Base-by-base conservation (phyloP, 2,329 filamentous ascomycete genomes). In the Graphilbum fragrans region DNA sequence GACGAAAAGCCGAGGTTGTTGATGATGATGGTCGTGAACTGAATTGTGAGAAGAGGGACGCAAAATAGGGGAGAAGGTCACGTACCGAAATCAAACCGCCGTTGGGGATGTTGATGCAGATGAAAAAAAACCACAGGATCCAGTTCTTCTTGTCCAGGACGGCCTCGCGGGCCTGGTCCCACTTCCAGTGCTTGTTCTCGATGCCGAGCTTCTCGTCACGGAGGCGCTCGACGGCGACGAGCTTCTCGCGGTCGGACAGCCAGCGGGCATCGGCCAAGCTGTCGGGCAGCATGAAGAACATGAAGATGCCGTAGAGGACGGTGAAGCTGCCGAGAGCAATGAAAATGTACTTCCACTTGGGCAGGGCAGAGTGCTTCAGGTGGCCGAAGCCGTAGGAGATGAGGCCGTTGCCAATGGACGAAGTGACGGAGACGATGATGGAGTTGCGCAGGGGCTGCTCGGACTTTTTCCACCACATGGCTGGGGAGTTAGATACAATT, bases 221-320 rank as follows among this genome's bases (percentile, higher is more conserved):
- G 11, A 74, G 52, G 35, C 74, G 62, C 50, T 80, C 74, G 10
- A 79, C 66, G 0, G 75, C 74, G 10, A 78, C 57, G 0, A 76
- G 50, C 42, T 72, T 77, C 36, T 80, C 75, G 12, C 70, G 60
- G 4, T 69, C 64, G 0, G 58, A 63, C 2, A 80, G 61, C 38
- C 77, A 80, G 18, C 68, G 72, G 2, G 74, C 67, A 18, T 72
- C 65, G 51, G 77, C 68, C 0, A 77, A 77, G 0, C 74, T 78
- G 49, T 82, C 78, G 0, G 79, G 79, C 65, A 82, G 76, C 39
- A 70, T 68, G 17, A 69, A 42, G 56, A 74, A 64, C 6, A 81
- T 67, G 12, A 69, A 51, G 0, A 62, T 49, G 2, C 70, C 64
- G 44, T 70, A 72, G 1, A 63, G 55, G 7, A 76, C 64, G 1